Percentiles rank a stretch among this genome's conserved stretches.
phyloP scores from a whole-genome alignment of 371 early-diverging fungal genomes.

The Haplosporangium sp. region DNA sequence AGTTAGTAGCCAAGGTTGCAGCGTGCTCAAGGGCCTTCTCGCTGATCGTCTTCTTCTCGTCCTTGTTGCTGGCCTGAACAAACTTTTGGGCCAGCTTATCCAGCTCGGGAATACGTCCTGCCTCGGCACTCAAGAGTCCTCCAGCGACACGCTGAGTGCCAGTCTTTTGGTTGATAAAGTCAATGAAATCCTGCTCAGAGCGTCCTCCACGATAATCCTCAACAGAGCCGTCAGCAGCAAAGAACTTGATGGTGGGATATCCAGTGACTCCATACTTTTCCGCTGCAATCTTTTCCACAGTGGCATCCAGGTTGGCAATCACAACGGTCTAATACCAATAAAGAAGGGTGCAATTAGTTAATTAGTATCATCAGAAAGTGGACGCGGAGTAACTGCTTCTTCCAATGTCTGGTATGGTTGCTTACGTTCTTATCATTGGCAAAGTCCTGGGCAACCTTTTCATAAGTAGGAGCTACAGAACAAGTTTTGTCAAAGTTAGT shows the following conservation, averaged over 20 bases:
- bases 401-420: no score
- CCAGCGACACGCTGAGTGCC: conserved; percentile 85
- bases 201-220: conserved; percentile 84
- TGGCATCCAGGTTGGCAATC: conserved; percentile 95
- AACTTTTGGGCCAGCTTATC: conserved; percentile 77
- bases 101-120: conserved; percentile 79
- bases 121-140: conserved; percentile 65
- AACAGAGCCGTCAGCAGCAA: conserved; percentile 76
- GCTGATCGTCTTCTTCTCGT: conserved; percentile 51
- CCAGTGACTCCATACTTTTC: conserved; percentile 77
- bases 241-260: conserved; percentile 91
- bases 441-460: conserved; percentile 69
- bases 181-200: conserved; percentile 83
- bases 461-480: conserved; percentile 69
- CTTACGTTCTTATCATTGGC: conserved; percentile 57
- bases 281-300: conserved; percentile 63
- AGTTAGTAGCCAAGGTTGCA: conserved; percentile 9
- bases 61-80: conserved; percentile 59
- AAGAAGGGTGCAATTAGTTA: neutral
- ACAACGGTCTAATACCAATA: conserved; percentile 56
- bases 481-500: no score
- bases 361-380: neutral
- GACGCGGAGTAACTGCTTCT: neutral
- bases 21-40: conserved; percentile 26
- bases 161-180: conserved; percentile 90